These are phyloP conservation scores for Waitea zeae DNA, from an alignment of 1,284 basidiomycete species.

Conservation along the genomic window DNA sequence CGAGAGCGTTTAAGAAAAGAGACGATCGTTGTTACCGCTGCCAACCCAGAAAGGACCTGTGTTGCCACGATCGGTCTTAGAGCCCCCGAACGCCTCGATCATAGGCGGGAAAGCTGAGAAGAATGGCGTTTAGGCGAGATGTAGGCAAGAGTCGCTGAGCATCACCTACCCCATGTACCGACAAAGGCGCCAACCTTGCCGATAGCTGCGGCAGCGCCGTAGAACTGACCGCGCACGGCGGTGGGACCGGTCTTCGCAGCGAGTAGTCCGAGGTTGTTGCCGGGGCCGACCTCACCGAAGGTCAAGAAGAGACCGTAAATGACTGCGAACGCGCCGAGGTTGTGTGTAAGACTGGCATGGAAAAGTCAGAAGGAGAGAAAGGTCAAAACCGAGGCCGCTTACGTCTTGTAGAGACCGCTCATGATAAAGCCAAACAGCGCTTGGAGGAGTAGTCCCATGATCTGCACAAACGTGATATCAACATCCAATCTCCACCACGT, in stretches of 20 bases:
- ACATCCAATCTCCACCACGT: neutral
- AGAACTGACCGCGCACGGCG: slow-evolving; percentile 75
- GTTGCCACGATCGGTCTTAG: slow-evolving; percentile 31
- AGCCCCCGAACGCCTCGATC: slow-evolving; percentile 47
- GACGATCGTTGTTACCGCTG: slow-evolving; percentile 29
- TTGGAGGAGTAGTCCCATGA: slow-evolving; percentile 52
- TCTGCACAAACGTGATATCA: too few relatives aligned
- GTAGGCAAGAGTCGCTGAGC: neutral
- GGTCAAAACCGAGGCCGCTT: too few relatives aligned
- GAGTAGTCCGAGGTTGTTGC: slow-evolving; percentile 67
- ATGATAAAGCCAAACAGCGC: slow-evolving; percentile 70
- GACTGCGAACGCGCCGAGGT: slow-evolving; percentile 71
- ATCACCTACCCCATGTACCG: slow-evolving; percentile 50
- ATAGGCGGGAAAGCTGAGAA: slow-evolving; percentile 48
- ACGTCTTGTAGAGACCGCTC: slow-evolving; percentile 55
- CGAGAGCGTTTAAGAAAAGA: neutral
- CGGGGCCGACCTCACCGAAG: slow-evolving; percentile 71
- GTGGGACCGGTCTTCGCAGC: slow-evolving; percentile 75
- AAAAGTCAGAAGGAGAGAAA: neutral
- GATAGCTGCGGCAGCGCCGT: slow-evolving; percentile 72
- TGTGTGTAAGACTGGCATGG: slow-evolving; percentile 26
- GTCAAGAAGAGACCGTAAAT: slow-evolving; percentile 85
- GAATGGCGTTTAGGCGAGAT: neutral
- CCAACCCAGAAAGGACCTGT: slow-evolving; percentile 75
- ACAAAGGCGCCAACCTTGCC: slow-evolving; percentile 87